Base-by-base conservation (phyloP, 2,329 filamentous ascomycete genomes). In the Beauveria sp. region DNA sequence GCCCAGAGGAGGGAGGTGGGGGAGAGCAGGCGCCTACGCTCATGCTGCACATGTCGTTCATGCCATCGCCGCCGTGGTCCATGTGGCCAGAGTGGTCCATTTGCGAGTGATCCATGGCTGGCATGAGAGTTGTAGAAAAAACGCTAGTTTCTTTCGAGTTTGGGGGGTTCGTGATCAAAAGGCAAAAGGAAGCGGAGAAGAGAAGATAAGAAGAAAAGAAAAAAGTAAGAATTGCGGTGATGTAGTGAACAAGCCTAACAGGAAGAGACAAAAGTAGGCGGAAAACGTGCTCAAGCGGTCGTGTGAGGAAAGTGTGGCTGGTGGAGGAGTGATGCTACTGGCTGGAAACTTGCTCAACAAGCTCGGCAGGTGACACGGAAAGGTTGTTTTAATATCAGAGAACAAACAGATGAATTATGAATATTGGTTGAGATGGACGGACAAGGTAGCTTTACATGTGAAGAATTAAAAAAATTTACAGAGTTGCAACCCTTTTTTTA, bases 31-130 rank as follows among this genome's bases (percentile, higher is more conserved):
- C 34, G 34, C 34, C 14, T 37, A 93, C 92, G 75, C 92, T 96
- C 91, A 97, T 97, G 75, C 81, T 92, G 83, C 92, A 97, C 80
- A 86, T 85, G 66, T 77, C 76, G 59, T 79, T 79, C 80, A 84
- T 86, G 71, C 80, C 80, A 69, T 84, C 72, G 70, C 80, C 77
- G 64, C 75, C 64, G 66, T 74, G 71, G 60, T 66, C 74, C 77
- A 78, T 79, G 44, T 70, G 70, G 62, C 73, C 68, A 20, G 68
- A 64, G 68, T 80, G 78, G 63, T 76, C 77, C 78, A 81, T 80
- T 24, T 72, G 69, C 53, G 70, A 70, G 70, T 80, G 78, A 34
- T 60, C 57, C 57, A 60, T 54, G 57, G 30, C 50, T 22, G 50
- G 50, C 77, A 58, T 73, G 8, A 6, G 26, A 5, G 34, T 18